Evolutionary conservation across 805 yeast genomes (phyloP).

Genomic region (Hanseniaspora singularis): DNA sequence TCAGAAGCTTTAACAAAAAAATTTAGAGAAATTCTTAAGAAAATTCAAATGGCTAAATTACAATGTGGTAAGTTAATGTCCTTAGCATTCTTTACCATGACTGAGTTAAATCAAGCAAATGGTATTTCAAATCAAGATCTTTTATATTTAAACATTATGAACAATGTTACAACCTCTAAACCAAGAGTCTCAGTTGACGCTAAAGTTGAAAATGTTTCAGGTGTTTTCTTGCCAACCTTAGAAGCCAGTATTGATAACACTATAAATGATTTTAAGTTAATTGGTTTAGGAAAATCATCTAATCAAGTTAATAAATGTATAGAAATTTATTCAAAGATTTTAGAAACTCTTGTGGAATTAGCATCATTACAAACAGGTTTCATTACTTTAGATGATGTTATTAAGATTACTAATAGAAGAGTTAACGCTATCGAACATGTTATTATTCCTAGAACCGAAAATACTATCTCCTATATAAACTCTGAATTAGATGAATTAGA

Average conservation of each 20-base stretch:
- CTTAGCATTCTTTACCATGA: slow-evolving; percentile 91
- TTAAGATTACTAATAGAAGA: slow-evolving; percentile 94
- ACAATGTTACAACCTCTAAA: slow-evolving; percentile 55
- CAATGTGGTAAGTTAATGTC: slow-evolving; percentile 99
- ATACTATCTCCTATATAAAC: slow-evolving; percentile 82
- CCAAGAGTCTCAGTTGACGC: slow-evolving; percentile 88
- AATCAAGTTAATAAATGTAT: slow-evolving; percentile 95
- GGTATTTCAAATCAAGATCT: slow-evolving; percentile 51
- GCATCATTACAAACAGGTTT: slow-evolving; percentile 96
- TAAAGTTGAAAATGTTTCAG: slow-evolving; percentile 90
- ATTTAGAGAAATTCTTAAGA: slow-evolving; percentile 85
- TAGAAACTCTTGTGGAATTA: slow-evolving; percentile 89
- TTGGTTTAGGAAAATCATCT: slow-evolving; percentile 97
- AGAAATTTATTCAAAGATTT: slow-evolving; percentile 84
- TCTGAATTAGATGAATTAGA: slow-evolving; percentile 95
- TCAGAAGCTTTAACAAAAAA: slow-evolving; percentile 94
- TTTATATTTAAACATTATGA: slow-evolving; percentile 91
- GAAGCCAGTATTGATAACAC: slow-evolving; percentile 73
- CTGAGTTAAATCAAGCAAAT: slow-evolving; percentile 94
- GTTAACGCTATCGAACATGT: slow-evolving; percentile 98
- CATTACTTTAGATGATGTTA: slow-evolving; percentile 91
- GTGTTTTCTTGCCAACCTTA: slow-evolving; percentile 87
- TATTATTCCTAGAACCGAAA: slow-evolving; percentile 93
- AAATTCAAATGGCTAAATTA: slow-evolving; percentile 88
- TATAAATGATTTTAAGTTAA: slow-evolving; percentile 86